These are phyloP conservation scores for Ligustrum vulgare DNA, from an alignment of 257 asterid genomes.

Conservation along the genomic window DNA sequence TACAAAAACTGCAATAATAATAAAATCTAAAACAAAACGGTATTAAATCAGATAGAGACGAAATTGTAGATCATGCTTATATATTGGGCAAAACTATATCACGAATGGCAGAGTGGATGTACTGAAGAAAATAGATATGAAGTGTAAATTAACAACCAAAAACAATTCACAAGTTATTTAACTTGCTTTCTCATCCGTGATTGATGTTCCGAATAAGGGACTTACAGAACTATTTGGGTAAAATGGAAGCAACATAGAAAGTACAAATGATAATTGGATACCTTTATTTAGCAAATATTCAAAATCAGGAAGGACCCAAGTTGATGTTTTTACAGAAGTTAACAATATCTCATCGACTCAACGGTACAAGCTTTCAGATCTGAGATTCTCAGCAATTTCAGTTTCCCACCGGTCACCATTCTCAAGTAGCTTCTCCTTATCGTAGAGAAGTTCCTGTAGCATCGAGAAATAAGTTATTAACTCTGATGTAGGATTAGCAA, in stretches of 20 bases:
- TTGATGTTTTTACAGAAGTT: neutral
- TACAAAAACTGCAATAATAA: too few species aligned
- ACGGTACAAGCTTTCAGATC: slow-evolving; percentile 90
- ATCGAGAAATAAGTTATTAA: slow-evolving; percentile 3
- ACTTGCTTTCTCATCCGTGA: neutral
- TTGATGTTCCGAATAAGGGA: neutral
- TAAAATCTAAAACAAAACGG: too few species aligned
- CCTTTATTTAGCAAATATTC: slow-evolving; percentile 1
- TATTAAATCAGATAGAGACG: too few species aligned
- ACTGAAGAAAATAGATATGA: neutral
- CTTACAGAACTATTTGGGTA: neutral
- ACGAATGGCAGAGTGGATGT: too few species aligned
- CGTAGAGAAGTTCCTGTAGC: slow-evolving; percentile 81
- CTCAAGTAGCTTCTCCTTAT: slow-evolving; percentile 93
- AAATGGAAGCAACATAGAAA: neutral
- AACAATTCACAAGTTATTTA: neutral
- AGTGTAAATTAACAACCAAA: neutral
- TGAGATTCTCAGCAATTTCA: slow-evolving; percentile 91
- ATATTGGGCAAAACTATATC: too few species aligned
- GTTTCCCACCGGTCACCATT: slow-evolving; percentile 97
- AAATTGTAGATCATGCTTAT: too few species aligned
- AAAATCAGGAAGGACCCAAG: neutral
- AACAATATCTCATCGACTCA: slow-evolving; percentile 22
- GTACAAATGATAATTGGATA: neutral
- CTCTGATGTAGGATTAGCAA: neutral